Conservation (phyloP, 495 filamentous ascomycete genomes). For the Glarea lozoyensis region DNA sequence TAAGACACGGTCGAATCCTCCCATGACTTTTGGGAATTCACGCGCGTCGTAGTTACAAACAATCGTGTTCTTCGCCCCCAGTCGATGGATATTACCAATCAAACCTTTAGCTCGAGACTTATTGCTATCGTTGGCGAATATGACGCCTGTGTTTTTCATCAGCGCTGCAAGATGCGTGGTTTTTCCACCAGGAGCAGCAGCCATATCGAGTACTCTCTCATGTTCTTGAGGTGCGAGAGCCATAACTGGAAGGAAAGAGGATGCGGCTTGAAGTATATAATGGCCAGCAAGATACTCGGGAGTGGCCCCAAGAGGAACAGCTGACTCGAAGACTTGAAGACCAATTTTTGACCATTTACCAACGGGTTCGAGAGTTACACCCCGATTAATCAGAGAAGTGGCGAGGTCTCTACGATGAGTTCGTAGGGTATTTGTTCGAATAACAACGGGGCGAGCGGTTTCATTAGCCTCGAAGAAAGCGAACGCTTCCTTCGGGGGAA, state of each 20-base stretch:
- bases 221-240: conserved; percentile 88
- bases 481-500: conserved; percentile 88
- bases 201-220: conserved; percentile 90
- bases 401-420: conserved; percentile 89
- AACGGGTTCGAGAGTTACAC: conserved; percentile 90
- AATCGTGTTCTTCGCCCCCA: conserved; percentile 86
- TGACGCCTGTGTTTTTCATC: conserved; percentile 96
- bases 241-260: conserved; percentile 97
- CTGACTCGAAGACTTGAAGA: conserved; percentile 88
- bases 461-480: conserved; percentile 99
- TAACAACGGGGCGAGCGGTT: conserved; percentile 74
- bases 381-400: conserved; percentile 92
- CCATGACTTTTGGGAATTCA: conserved; percentile 87
- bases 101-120: conserved; percentile 90
- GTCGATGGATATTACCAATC: conserved; percentile 94
- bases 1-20: conserved; percentile 81
- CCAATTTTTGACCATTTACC: conserved; percentile 99
- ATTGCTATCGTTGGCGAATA: conserved; percentile 95
- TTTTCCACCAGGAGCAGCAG: conserved; percentile 95
- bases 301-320: conserved; percentile 92
- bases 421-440: conserved; percentile 88
- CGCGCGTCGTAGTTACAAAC: conserved; percentile 91
- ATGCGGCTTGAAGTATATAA: conserved; percentile 95
- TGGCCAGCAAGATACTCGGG: conserved; percentile 95
- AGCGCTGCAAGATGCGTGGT: conserved; percentile 92